These are phyloP conservation scores for Fusarium sp. DNA, from an alignment of 2,329 filamentous ascomycete genomes.

Conservation along the genomic window DNA sequence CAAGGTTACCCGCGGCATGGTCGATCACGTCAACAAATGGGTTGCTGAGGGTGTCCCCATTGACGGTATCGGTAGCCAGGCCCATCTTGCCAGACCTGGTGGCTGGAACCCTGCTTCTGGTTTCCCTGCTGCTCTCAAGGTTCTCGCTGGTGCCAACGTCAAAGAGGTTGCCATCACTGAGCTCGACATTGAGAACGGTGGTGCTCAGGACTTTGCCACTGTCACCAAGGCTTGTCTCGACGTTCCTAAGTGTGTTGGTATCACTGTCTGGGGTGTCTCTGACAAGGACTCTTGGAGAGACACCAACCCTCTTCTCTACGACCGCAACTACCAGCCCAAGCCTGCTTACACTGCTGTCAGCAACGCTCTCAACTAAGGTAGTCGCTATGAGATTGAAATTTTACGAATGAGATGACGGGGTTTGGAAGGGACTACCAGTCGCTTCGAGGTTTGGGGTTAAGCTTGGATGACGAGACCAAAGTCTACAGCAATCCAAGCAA, in stretches of 20 bases:
- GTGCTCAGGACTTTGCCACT: constrained; percentile 67
- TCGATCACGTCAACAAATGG: constrained; percentile 71
- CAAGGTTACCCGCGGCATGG: constrained; percentile 69
- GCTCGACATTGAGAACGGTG: constrained; percentile 71
- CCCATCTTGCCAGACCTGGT: constrained; percentile 56
- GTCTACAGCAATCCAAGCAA: background rate
- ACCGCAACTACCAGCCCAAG: constrained; percentile 63
- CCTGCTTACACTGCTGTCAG: constrained; percentile 58
- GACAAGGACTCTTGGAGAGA: constrained; percentile 51
- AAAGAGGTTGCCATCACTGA: constrained; percentile 75
- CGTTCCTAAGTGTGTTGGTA: constrained; percentile 69
- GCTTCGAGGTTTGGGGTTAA: background rate
- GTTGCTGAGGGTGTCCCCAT: constrained; percentile 63
- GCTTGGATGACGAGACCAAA: background rate
- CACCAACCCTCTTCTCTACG: constrained; percentile 63
- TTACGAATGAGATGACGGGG: background rate
- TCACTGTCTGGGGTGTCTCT: constrained; percentile 71
- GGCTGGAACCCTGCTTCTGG: constrained; percentile 63
- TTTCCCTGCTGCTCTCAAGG: constrained; percentile 61
- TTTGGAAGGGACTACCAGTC: background rate
- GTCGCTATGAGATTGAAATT: background rate
- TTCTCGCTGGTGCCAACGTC: constrained; percentile 60
- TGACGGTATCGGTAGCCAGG: constrained; percentile 66
- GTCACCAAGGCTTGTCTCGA: constrained; percentile 68
- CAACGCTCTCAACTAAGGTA: constrained; percentile 3